A percentile compares a stretch with the other conserved stretches of the same genome.
These are phyloP conservation scores for Plasmodium malariae DNA, from an alignment of 169 alveolate genomes.

Conservation along the genomic window DNA sequence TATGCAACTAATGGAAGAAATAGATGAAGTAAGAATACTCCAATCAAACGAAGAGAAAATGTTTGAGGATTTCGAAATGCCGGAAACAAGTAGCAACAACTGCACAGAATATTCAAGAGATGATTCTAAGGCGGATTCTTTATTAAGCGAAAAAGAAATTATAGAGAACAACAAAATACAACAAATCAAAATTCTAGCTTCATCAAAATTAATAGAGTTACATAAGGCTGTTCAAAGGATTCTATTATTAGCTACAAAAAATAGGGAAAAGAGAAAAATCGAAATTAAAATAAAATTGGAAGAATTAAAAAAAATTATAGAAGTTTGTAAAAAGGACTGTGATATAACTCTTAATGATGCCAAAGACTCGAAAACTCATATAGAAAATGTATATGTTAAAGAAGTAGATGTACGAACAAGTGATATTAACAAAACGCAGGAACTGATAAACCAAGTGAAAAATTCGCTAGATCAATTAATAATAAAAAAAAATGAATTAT, in stretches of 20 bases:
- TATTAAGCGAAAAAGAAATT: constrained; percentile 23
- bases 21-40: too few species aligned
- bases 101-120: background rate
- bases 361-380: constrained; percentile 50
- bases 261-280: constrained; percentile 28
- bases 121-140: background rate
- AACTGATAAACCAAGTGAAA: constrained; percentile 36
- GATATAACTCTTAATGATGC: constrained; percentile 58
- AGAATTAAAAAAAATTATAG: constrained; percentile 62
- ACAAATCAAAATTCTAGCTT: constrained; percentile 56
- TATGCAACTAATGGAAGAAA: too few species aligned
- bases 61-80: background rate
- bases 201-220: constrained; percentile 40
- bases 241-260: constrained; percentile 25
- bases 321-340: constrained; percentile 66
- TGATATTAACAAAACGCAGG: constrained; percentile 35
- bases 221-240: constrained; percentile 38
- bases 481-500: constrained; percentile 31
- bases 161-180: constrained; percentile 58
- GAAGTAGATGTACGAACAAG: constrained; percentile 34
- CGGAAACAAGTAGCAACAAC: background rate
- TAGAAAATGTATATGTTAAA: constrained; percentile 61
- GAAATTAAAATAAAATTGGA: constrained; percentile 58
- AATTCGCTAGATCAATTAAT: constrained; percentile 19
- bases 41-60: background rate